Conservation (phyloP, 345 rosid species). For the Sonneratia caseolaris region DNA sequence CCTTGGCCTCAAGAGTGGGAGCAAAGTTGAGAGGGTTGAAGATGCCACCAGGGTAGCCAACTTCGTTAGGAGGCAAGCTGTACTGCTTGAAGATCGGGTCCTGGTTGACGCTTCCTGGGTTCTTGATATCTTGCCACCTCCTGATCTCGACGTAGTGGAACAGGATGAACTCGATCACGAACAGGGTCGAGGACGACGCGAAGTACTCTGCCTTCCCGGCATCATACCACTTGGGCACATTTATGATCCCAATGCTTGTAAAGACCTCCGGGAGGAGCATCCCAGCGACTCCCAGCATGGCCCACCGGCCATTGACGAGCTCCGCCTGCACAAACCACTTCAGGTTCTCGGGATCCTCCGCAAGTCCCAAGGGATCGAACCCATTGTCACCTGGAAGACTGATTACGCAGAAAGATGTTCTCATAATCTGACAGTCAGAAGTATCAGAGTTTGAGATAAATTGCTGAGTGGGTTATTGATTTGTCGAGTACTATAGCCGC, state of each 20-base stretch:
- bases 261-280: slow-evolving; percentile 92
- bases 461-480: no score
- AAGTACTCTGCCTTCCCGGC: slow-evolving; percentile 92
- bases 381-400: slow-evolving; percentile 98
- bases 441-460: neutral
- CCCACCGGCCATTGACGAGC: slow-evolving; percentile 75
- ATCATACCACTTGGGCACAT: slow-evolving; percentile 75
- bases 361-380: slow-evolving; percentile 81
- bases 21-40: slow-evolving; percentile 94
- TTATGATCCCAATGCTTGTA: slow-evolving; percentile 70
- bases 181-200: slow-evolving; percentile 84
- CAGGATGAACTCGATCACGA: slow-evolving; percentile 89
- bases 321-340: slow-evolving; percentile 85
- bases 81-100: slow-evolving; percentile 98
- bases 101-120: slow-evolving; percentile 97
- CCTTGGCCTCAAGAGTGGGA: slow-evolving; percentile 81
- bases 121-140: slow-evolving; percentile 97
- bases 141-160: slow-evolving; percentile 97
- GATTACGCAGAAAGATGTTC: slow-evolving; percentile 4
- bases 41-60: slow-evolving; percentile 84
- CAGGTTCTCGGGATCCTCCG: slow-evolving; percentile 95
- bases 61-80: slow-evolving; percentile 80
- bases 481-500: no score
- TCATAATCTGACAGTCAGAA: no score
- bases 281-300: slow-evolving; percentile 24